phyloP scores from a whole-genome alignment of 768 basidiomycete genomes.

The Leccinum ochraceum region DNA sequence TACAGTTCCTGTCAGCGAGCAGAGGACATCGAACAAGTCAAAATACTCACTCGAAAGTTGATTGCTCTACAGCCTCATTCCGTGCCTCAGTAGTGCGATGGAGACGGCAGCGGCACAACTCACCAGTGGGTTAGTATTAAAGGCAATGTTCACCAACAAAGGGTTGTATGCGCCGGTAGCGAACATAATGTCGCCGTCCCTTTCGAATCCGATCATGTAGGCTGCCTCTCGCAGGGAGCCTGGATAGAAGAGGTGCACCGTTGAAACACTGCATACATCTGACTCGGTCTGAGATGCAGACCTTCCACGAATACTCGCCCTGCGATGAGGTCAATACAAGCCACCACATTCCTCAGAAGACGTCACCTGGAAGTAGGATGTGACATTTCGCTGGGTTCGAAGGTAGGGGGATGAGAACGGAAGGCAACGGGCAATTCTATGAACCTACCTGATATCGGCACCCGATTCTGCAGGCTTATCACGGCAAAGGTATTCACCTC shows the following conservation, averaged over 20 bases:
- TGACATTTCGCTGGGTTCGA: constrained; percentile 49
- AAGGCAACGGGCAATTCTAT: not conserved
- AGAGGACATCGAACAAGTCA: not conserved
- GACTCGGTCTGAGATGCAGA: not conserved
- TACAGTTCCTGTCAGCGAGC: not conserved
- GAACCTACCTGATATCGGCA: constrained; percentile 52
- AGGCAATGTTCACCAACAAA: constrained; percentile 48
- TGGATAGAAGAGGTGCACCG: constrained; percentile 14
- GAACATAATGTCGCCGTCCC: constrained; percentile 62
- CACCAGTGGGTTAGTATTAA: constrained; percentile 45
- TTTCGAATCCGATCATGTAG: constrained; percentile 66
- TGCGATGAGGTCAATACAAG: not conserved
- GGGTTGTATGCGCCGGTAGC: constrained; percentile 69
- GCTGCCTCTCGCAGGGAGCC: constrained; percentile 57
- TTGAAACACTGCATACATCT: not conserved
- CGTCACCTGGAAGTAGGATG: constrained; percentile 47
- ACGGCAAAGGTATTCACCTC: constrained; percentile 82
- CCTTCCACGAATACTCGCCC: constrained; percentile 64
- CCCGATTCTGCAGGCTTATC: constrained; percentile 83
- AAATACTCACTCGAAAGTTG: constrained; percentile 55
- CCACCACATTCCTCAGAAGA: not conserved
- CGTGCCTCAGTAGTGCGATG: not conserved
- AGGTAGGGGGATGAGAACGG: not conserved
- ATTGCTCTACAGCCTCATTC: constrained; percentile 42
- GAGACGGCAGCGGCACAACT: constrained; percentile 32